Conservation (phyloP, 257 asterid species). For the Verbascum thapsus region DNA sequence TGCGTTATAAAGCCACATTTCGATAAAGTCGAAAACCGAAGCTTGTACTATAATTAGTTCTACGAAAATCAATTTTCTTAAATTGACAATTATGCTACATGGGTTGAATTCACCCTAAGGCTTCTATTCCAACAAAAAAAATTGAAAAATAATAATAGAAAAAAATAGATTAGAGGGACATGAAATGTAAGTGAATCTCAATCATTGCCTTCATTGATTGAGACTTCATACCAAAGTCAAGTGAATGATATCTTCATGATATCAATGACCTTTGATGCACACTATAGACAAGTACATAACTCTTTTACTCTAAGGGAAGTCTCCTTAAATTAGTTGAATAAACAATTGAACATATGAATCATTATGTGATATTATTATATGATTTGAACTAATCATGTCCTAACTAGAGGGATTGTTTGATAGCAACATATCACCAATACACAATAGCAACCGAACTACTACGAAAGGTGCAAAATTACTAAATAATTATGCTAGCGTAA, state of each 20-base stretch:
- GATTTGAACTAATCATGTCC: conserved; percentile 21
- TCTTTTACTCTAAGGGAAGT: conserved; percentile 47
- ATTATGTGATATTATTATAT: conserved; percentile 12
- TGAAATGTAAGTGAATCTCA: background rate
- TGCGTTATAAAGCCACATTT: too few relatives aligned
- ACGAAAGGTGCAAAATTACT: too few relatives aligned
- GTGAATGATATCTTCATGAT: conserved; percentile 21
- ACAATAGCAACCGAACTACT: conserved; percentile 8
- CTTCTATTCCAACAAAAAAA: too few relatives aligned
- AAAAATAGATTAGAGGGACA: too few relatives aligned
- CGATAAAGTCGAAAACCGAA: too few relatives aligned
- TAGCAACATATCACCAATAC: conserved; percentile 40
- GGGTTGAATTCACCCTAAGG: too few relatives aligned
- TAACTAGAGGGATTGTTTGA: conserved; percentile 24
- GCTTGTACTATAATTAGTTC: too few relatives aligned
- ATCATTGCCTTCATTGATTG: conserved; percentile 19
- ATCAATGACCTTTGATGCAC: background rate
- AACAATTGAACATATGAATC: conserved; percentile 20
- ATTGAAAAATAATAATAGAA: too few relatives aligned
- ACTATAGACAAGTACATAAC: conserved; percentile 28
- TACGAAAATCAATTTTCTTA: too few relatives aligned
- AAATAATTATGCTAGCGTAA: background rate
- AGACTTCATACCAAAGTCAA: conserved; percentile 32
- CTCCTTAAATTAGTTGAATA: background rate
- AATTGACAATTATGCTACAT: too few relatives aligned